Evolutionary conservation across 139 green algal genomes (phyloP).

Genomic region (Pseudopediastrum boryanum): DNA sequence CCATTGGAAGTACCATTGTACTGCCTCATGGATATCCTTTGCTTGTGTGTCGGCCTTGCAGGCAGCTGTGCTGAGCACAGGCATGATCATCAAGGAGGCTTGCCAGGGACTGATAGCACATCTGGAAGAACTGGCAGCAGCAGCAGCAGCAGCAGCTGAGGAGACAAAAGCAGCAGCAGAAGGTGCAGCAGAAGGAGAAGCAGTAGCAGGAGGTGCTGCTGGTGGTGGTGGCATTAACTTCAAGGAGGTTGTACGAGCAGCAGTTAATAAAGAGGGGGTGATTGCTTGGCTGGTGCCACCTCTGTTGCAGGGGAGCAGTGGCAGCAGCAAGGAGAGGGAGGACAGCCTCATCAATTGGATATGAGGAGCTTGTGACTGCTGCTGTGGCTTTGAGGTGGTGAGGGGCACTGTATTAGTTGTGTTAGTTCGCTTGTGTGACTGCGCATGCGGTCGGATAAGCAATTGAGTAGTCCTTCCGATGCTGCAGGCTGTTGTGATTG

Average conservation of each 20-base stretch:
- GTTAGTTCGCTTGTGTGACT: too few species aligned
- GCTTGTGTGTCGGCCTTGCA: neutral
- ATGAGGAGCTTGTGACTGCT: too few species aligned
- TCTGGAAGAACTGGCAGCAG: conserved; percentile 40
- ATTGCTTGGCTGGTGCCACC: conserved; percentile 79
- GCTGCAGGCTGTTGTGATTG: too few species aligned
- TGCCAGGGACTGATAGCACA: conserved; percentile 51
- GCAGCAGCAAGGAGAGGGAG: too few species aligned
- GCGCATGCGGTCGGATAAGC: too few species aligned
- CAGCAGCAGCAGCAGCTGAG: neutral
- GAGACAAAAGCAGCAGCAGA: neutral
- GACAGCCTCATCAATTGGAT: too few species aligned
- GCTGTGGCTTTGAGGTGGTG: too few species aligned
- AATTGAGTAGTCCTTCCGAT: too few species aligned
- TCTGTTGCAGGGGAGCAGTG: conserved; percentile 68
- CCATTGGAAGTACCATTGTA: too few species aligned
- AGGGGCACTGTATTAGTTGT: too few species aligned
- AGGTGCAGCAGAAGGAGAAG: neutral
- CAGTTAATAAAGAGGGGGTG: conserved; percentile 34
- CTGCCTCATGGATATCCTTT: neutral
- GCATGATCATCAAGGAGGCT: conserved; percentile 30
- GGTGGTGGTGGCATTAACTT: neutral
- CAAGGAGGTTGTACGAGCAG: conserved; percentile 6
- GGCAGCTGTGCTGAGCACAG: conserved; percentile 27
- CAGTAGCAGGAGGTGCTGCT: neutral